phyloP scores from a whole-genome alignment of 768 basidiomycete species.

The Tremella yokohamensis region DNA sequence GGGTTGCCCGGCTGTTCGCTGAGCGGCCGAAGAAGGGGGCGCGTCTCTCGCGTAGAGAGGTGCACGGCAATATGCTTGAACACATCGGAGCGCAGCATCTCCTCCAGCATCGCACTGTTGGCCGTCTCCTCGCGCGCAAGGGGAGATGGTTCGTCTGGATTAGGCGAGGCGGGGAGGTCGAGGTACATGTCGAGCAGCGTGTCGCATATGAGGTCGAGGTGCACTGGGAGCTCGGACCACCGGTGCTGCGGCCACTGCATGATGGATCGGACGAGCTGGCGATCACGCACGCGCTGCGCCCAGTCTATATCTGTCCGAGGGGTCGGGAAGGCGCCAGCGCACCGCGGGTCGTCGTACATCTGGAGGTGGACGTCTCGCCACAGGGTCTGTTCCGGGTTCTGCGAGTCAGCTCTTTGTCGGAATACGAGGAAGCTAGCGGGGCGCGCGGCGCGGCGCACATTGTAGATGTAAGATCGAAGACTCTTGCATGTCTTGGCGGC shows the following conservation, averaged over 20 bases:
- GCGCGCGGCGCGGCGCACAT: conserved; percentile 35
- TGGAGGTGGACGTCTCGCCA: conserved; percentile 42
- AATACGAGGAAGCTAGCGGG: no score
- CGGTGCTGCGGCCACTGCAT: conserved; percentile 23
- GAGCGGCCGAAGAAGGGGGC: conserved; percentile 22
- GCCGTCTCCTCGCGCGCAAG: conserved; percentile 12
- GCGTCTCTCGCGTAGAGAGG: conserved; percentile 12
- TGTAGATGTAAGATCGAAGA: conserved; percentile 40
- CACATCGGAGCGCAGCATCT: conserved; percentile 22
- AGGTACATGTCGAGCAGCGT: conserved; percentile 32
- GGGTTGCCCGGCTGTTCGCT: conserved; percentile 19
- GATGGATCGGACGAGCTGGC: conserved; percentile 16
- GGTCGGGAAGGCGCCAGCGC: conserved; percentile 12
- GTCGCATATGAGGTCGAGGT: conserved; percentile 23
- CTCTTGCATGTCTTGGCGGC: conserved; percentile 37
- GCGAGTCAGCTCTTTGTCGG: not conserved
- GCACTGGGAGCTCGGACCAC: conserved; percentile 23
- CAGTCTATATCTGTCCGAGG: conserved; percentile 24
- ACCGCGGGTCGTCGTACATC: conserved; percentile 41
- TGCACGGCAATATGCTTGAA: conserved; percentile 28
- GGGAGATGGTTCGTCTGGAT: not conserved
- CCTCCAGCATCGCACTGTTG: conserved; percentile 22
- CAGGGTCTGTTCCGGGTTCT: conserved; percentile 39
- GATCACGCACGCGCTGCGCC: conserved; percentile 32
- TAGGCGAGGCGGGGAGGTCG: conserved; percentile 17